Conservation (phyloP, 177 flowering plant species). For the Tripterygium wilfordii region DNA sequence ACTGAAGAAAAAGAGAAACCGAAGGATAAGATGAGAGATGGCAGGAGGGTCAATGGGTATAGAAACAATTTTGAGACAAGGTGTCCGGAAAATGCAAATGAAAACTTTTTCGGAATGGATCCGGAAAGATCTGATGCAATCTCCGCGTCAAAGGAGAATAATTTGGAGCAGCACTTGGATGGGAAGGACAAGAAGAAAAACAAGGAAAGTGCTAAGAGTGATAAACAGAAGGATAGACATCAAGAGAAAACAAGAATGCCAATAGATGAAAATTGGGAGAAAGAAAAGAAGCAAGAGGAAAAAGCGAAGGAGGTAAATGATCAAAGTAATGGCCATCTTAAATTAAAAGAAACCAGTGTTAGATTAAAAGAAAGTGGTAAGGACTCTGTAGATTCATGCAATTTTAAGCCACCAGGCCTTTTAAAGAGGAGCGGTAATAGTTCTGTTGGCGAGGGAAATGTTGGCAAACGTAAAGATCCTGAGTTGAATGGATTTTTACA, state of each 20-base stretch:
- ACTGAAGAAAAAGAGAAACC: slow-evolving; percentile 6
- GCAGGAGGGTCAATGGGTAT: slow-evolving; percentile 13
- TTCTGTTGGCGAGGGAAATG: slow-evolving; percentile 12
- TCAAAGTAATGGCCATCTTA: neutral
- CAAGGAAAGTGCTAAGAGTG: slow-evolving; percentile 8
- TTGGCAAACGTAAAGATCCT: slow-evolving; percentile 23
- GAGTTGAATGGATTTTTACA: slow-evolving; percentile 24
- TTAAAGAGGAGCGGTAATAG: slow-evolving; percentile 6
- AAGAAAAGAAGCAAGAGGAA: slow-evolving; percentile 11
- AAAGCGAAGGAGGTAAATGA: slow-evolving; percentile 9
- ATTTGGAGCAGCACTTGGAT: slow-evolving; percentile 8
- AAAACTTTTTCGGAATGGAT: slow-evolving; percentile 3
- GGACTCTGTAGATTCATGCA: slow-evolving; percentile 1
- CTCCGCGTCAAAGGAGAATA: slow-evolving; percentile 4
- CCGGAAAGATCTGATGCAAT: slow-evolving; percentile 14
- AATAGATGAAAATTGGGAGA: slow-evolving; percentile 11
- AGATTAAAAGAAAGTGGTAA: slow-evolving; percentile 7
- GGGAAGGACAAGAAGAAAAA: slow-evolving; percentile 9
- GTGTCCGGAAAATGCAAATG: slow-evolving; percentile 8
- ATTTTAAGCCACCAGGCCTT: neutral
- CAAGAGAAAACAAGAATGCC: slow-evolving; percentile 5
- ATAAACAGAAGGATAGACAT: slow-evolving; percentile 9
- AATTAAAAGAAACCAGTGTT: slow-evolving; percentile 6
- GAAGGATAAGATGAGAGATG: slow-evolving; percentile 7
- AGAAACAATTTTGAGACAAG: slow-evolving; percentile 6